phyloP scores from a whole-genome alignment of 2,329 filamentous ascomycete species.

The Cercospora sojina region DNA sequence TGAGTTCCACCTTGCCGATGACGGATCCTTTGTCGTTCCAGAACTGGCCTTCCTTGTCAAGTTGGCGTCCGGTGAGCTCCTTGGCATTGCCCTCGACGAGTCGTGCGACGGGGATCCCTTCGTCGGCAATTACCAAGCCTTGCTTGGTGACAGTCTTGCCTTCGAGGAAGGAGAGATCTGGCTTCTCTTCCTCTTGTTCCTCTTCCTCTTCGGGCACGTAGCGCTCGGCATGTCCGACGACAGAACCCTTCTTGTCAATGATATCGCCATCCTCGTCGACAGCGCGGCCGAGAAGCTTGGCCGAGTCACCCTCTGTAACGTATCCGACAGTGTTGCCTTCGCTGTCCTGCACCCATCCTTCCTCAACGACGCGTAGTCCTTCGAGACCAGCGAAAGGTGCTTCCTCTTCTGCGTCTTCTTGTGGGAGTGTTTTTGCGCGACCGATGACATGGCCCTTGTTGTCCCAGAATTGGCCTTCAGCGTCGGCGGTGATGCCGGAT shows the following conservation, averaged over 20 bases:
- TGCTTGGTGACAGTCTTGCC: conserved; percentile 53
- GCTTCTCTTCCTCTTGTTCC: conserved; percentile 47
- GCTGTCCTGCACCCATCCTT: conserved; percentile 51
- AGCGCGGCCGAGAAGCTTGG: conserved; percentile 52
- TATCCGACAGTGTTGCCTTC: conserved; percentile 52
- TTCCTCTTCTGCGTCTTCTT: conserved; percentile 51
- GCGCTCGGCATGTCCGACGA: conserved; percentile 53
- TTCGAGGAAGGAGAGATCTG: conserved; percentile 48
- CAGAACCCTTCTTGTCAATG: conserved; percentile 54
- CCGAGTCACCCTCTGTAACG: conserved; percentile 51
- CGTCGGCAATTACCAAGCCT: conserved; percentile 52
- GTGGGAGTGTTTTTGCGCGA: conserved; percentile 48
- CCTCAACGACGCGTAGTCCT: conserved; percentile 51
- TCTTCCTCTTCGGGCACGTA: conserved; percentile 65
- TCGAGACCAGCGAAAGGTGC: conserved; percentile 52
- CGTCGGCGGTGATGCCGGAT: conserved; percentile 46
- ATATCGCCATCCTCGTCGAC: conserved; percentile 56
- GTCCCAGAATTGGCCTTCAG: conserved; percentile 54
- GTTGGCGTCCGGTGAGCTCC: conserved; percentile 65
- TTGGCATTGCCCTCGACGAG: conserved; percentile 66
- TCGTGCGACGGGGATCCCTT: conserved; percentile 57
- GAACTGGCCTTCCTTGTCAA: conserved; percentile 69
- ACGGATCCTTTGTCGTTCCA: conserved; percentile 71
- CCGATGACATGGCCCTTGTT: conserved; percentile 55
- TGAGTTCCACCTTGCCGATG: conserved; percentile 66